phyloP scores from a whole-genome alignment of 2,329 filamentous ascomycete species.

The Fusarium sp. region DNA sequence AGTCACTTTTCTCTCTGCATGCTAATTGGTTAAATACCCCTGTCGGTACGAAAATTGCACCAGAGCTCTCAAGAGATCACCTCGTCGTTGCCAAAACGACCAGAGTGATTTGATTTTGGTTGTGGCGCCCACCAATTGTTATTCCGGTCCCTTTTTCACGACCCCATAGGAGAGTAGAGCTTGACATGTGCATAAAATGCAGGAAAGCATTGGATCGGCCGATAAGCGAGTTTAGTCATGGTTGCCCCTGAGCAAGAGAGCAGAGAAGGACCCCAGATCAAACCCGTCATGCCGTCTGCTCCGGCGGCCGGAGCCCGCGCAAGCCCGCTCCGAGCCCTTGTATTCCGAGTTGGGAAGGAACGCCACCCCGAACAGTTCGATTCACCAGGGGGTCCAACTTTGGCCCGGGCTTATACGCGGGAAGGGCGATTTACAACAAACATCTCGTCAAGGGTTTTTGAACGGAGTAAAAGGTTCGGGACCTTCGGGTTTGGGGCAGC shows the following conservation, averaged over 20 bases:
- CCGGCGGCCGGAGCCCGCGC: slow-evolving; percentile 7
- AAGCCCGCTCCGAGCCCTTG: not conserved
- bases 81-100: not conserved
- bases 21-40: not conserved
- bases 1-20: not conserved
- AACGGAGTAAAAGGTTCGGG: not conserved
- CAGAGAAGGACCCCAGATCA: not conserved
- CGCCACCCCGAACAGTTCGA: slow-evolving; percentile 7
- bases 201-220: slow-evolving; percentile 4
- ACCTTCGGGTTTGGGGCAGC: not conserved
- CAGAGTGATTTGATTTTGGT: not conserved
- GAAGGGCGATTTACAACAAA: not conserved
- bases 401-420: slow-evolving; percentile 24
- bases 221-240: slow-evolving; percentile 11
- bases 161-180: not conserved
- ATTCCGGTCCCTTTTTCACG: not conserved
- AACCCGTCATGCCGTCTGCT: not conserved
- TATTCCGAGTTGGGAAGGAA: slow-evolving; percentile 19
- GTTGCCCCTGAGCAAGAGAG: not conserved
- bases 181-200: slow-evolving; percentile 8
- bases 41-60: not conserved
- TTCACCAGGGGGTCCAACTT: slow-evolving; percentile 24
- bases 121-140: not conserved
- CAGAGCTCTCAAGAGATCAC: not conserved
- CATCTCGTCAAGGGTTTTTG: not conserved